Evolutionary conservation across 2,329 filamentous ascomycete species (phyloP), one percentile per base, ranked within the genome.

Genomic region (Colletotrichum godetiae): DNA sequence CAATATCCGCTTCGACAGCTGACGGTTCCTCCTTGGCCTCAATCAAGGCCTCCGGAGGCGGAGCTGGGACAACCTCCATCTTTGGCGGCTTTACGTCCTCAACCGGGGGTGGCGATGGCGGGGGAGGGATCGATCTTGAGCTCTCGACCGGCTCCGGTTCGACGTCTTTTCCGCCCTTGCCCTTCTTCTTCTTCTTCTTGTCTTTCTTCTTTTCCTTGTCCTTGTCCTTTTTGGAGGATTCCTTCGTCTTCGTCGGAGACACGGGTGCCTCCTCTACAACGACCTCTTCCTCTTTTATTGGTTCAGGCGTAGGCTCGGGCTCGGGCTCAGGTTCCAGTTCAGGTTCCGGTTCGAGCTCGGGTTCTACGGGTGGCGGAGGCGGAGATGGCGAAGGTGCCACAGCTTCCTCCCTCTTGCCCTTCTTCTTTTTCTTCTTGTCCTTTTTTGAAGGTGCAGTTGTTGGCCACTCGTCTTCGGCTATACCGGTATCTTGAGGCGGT

Each of bases 131-230:
- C 8, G 65, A 60, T 27, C 53, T 52, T 13, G 58, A 53, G 46
- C 56, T 67, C 33, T 69, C 58, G 12, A 29, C 35, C 29, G 61
- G 42, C 53, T 66, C 66, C 22, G 67, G 24, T 13, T 67, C 69
- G 13, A 46, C 27, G 13, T 76, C 69, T 68, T 76, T 73, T 33
- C 35, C 65, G 53, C 63, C 33, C 64, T 75, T 75, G 58, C 63
- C 74, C 56, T 73, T 74, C 56, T 73, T 74, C 33, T 72, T 74
- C 29, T 74, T 75, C 64, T 73, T 75, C 8, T 74, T 70, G 65
- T 74, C 19, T 22, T 64, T 68, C 61, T 70, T 73, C n/a, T 75
- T 72, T 60, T 72, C 71, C 27, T 66, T 67, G 42, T 70, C 68
- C n/a, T 74, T 75, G 12, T 68, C 55, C 52, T 72, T 72, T 52